phyloP scores from a whole-genome alignment of 2,329 filamentous ascomycete species.

The Westerdykella sp. region DNA sequence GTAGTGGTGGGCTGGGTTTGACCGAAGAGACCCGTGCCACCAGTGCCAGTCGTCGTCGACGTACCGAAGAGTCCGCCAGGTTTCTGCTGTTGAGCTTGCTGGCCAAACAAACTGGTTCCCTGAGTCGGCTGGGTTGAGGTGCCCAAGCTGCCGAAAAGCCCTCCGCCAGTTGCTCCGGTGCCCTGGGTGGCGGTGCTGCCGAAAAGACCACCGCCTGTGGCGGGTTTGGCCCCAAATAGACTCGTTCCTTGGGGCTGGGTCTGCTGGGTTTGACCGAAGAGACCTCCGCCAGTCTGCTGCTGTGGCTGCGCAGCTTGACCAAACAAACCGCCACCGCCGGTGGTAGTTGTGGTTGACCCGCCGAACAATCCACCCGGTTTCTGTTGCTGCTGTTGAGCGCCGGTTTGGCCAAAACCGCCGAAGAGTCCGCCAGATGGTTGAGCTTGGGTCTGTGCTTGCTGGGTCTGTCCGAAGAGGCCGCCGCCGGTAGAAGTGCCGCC shows the following conservation, averaged over 20 bases:
- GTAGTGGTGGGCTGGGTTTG: conserved; percentile 37
- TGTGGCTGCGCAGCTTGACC: conserved; percentile 34
- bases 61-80: conserved; percentile 39
- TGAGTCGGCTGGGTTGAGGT: conserved; percentile 27
- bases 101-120: conserved; percentile 35
- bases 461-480: conserved; percentile 28
- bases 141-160: conserved; percentile 32
- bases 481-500: conserved; percentile 11
- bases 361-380: conserved; percentile 38
- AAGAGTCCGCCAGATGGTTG: conserved; percentile 39
- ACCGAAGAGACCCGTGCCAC: conserved; percentile 42
- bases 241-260: conserved; percentile 24
- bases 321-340: conserved; percentile 46
- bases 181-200: conserved; percentile 16
- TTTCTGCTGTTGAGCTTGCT: conserved; percentile 40
- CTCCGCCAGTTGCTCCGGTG: conserved; percentile 19
- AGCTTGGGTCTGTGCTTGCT: conserved; percentile 18
- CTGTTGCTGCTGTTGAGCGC: conserved; percentile 28
- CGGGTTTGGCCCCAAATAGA: conserved; percentile 38
- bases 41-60: conserved; percentile 34
- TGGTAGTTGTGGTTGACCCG: conserved; percentile 18
- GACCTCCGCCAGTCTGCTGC: conserved; percentile 22
- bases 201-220: conserved; percentile 24
- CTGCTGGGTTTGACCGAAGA: conserved; percentile 46
- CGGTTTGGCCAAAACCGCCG: conserved; percentile 34